Conservation (phyloP, 2,329 filamentous ascomycete species). For the Aspergillus calidoustus region DNA sequence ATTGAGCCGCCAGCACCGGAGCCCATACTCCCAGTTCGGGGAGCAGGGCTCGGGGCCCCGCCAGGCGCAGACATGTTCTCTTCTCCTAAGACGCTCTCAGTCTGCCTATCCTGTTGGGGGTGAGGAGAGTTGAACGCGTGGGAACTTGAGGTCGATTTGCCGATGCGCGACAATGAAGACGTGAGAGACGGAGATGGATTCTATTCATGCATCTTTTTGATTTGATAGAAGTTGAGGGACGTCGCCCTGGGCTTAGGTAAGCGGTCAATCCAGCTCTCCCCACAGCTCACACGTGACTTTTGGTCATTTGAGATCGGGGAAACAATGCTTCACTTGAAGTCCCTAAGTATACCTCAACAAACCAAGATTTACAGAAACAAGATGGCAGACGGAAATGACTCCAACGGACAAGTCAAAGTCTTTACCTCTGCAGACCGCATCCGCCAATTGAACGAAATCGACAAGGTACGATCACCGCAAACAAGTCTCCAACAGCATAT, state of each 20-base stretch:
- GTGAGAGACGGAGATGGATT: constrained; percentile 17
- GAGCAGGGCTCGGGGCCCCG: constrained; percentile 54
- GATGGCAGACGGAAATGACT: constrained; percentile 31
- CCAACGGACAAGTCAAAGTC: constrained; percentile 33
- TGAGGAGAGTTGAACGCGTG: background rate
- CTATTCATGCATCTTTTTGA: constrained; percentile 14
- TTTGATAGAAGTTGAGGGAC: constrained; percentile 12
- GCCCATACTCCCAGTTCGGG: constrained; percentile 54
- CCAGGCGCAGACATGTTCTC: constrained; percentile 50
- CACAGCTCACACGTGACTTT: constrained; percentile 13
- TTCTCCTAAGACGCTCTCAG: constrained; percentile 3
- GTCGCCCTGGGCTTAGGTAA: constrained; percentile 16
- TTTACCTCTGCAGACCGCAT: constrained; percentile 80
- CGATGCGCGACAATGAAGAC: constrained; percentile 13
- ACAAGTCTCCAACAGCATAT: background rate
- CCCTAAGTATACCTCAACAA: background rate
- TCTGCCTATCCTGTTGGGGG: background rate
- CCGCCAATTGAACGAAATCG: constrained; percentile 77
- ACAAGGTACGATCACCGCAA: constrained; percentile 57
- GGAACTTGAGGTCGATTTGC: constrained; percentile 6
- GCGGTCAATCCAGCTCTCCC: constrained; percentile 14
- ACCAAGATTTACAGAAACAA: constrained; percentile 1
- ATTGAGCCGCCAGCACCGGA: constrained; percentile 43
- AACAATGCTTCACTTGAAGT: background rate
- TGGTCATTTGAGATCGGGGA: background rate